phyloP scores from a whole-genome alignment of 805 yeast species.

The Jamesozyma hellenica region DNA sequence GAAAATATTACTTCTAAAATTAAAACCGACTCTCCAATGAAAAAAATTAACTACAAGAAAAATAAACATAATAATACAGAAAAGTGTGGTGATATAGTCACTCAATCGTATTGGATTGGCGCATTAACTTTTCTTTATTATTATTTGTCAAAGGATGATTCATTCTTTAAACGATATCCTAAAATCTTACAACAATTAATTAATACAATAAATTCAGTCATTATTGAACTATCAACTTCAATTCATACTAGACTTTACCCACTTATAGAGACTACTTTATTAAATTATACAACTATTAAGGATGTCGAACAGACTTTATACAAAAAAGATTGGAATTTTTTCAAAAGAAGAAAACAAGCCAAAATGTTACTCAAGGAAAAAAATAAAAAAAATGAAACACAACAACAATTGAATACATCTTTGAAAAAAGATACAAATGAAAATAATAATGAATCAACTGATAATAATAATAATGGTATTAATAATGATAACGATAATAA shows the following conservation, averaged over 20 bases:
- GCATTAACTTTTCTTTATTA: slow-evolving; percentile 67
- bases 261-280: slow-evolving; percentile 53
- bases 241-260: slow-evolving; percentile 50
- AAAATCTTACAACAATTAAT: slow-evolving; percentile 48
- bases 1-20: neutral
- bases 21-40: neutral
- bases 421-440: neutral
- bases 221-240: slow-evolving; percentile 57
- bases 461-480: slow-evolving; percentile 1
- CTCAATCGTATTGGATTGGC: slow-evolving; percentile 81
- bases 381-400: slow-evolving; percentile 6
- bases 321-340: slow-evolving; percentile 61
- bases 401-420: slow-evolving; percentile 4
- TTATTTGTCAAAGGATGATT: slow-evolving; percentile 60
- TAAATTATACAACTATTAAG: slow-evolving; percentile 74
- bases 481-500: slow-evolving; percentile 6
- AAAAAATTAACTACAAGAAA: neutral
- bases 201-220: slow-evolving; percentile 46
- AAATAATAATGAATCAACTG: neutral
- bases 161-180: slow-evolving; percentile 46
- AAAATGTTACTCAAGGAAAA: slow-evolving; percentile 10
- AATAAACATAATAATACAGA: neutral
- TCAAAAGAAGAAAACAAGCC: slow-evolving; percentile 34
- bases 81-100: slow-evolving; percentile 49
- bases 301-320: slow-evolving; percentile 69